Percentiles rank a stretch among this genome's conserved stretches.
Conservation (phyloP, 306 rosid species). For the Gleditsia sinensis region DNA sequence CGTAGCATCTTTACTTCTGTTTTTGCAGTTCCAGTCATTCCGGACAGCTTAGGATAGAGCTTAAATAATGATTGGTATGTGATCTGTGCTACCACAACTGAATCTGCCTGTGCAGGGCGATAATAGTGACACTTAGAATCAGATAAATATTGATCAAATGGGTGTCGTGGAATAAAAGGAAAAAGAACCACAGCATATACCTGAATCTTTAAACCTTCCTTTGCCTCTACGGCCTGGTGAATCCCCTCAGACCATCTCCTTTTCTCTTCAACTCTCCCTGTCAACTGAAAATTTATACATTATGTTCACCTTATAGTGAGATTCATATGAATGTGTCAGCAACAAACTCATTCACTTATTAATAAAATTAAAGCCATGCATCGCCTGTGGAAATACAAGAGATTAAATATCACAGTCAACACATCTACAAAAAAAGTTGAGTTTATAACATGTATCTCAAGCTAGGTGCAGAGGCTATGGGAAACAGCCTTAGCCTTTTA, state of each 20-base stretch:
- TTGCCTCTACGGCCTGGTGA: slow-evolving; percentile 99
- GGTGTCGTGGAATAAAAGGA: slow-evolving; percentile 22
- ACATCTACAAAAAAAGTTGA: background rate
- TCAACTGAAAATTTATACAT: slow-evolving; percentile 56
- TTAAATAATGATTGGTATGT: slow-evolving; percentile 97
- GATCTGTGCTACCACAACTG: slow-evolving; percentile 95
- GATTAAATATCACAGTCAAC: background rate
- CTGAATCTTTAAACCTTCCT: slow-evolving; percentile 96
- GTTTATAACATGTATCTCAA: background rate
- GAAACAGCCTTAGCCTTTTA: background rate
- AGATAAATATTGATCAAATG: slow-evolving; percentile 26
- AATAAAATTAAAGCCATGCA: slow-evolving; percentile 5
- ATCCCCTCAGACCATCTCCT: slow-evolving; percentile 99
- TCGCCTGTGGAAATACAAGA: slow-evolving; percentile 17
- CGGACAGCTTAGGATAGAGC: slow-evolving; percentile 95
- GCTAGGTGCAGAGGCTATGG: background rate
- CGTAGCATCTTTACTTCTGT: slow-evolving; percentile 69
- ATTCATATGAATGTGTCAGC: slow-evolving; percentile 27
- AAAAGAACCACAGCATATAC: slow-evolving; percentile 42
- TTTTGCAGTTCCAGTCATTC: slow-evolving; percentile 99
- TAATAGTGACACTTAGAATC: slow-evolving; percentile 41
- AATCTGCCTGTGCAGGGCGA: slow-evolving; percentile 78
- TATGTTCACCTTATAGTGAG: slow-evolving; percentile 26
- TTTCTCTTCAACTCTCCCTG: slow-evolving; percentile 98
- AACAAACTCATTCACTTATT: background rate